Conservation (phyloP, 345 rosid genomes). For the Sapria himalayana region DNA sequence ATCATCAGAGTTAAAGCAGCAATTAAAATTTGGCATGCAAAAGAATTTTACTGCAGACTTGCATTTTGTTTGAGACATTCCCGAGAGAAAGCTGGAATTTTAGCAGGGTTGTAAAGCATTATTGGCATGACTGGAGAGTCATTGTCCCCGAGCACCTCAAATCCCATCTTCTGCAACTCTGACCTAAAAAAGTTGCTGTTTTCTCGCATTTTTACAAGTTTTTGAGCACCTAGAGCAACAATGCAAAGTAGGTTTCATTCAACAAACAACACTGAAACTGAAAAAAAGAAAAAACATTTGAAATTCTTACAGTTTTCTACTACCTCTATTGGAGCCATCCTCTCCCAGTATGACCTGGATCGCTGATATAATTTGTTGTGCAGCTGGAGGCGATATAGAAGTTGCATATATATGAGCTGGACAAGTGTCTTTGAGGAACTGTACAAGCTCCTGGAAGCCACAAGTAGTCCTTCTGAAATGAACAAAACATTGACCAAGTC, state of each 20-base stretch:
- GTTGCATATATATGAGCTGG: slow-evolving; percentile 95
- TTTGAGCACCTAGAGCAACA: slow-evolving; percentile 50
- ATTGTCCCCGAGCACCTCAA: slow-evolving; percentile 89
- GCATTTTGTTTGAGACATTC: slow-evolving; percentile 67
- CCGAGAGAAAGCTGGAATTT: slow-evolving; percentile 91
- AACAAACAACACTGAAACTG: neutral
- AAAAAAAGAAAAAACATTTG: neutral
- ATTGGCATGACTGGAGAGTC: slow-evolving; percentile 99
- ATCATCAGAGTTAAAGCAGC: too few relatives aligned
- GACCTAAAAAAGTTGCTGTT: slow-evolving; percentile 91
- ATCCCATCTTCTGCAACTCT: slow-evolving; percentile 81
- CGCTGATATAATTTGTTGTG: slow-evolving; percentile 70
- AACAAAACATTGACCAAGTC: too few relatives aligned
- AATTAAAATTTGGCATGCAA: neutral
- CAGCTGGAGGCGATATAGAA: slow-evolving; percentile 84
- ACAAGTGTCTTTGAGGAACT: slow-evolving; percentile 45
- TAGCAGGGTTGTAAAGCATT: slow-evolving; percentile 93
- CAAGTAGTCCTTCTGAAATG: too few relatives aligned
- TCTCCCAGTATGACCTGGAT: slow-evolving; percentile 80
- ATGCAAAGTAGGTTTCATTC: neutral
- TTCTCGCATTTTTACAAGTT: slow-evolving; percentile 73
- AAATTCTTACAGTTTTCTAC: too few relatives aligned
- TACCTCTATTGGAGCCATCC: slow-evolving; percentile 92
- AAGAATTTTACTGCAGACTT: slow-evolving; percentile 7
- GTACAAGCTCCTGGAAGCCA: slow-evolving; percentile 47